Conservation (phyloP, 345 rosid species). For the Leavenworthia alabamica region DNA sequence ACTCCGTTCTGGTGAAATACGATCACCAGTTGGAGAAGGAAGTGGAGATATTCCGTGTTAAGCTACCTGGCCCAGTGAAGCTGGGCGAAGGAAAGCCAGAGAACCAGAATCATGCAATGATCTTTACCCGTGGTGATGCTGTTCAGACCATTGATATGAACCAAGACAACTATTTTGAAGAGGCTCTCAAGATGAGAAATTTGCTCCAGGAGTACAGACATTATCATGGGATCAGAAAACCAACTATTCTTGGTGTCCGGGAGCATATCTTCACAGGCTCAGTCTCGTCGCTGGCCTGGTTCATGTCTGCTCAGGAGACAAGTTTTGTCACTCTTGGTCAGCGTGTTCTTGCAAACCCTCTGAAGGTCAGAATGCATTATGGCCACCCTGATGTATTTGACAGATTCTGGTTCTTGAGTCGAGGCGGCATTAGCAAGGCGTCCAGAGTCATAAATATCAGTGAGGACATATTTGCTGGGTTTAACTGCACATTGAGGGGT, state of each 20-base stretch:
- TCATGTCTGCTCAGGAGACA: slow-evolving; percentile 87
- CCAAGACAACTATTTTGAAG: slow-evolving; percentile 88
- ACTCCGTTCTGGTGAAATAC: slow-evolving; percentile 76
- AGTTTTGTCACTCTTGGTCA: slow-evolving; percentile 90
- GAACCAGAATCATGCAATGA: slow-evolving; percentile 94
- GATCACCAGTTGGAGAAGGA: slow-evolving; percentile 64
- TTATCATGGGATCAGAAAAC: slow-evolving; percentile 67
- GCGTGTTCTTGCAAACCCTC: slow-evolving; percentile 85
- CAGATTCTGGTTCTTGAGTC: slow-evolving; percentile 79
- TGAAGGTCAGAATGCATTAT: slow-evolving; percentile 87
- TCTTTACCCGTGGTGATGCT: slow-evolving; percentile 93
- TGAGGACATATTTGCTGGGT: slow-evolving; percentile 94
- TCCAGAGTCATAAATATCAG: slow-evolving; percentile 78
- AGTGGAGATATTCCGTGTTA: slow-evolving; percentile 84
- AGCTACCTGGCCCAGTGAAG: slow-evolving; percentile 82
- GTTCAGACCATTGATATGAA: slow-evolving; percentile 95
- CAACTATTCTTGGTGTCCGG: slow-evolving; percentile 84
- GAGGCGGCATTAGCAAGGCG: slow-evolving; percentile 93
- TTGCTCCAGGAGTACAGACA: slow-evolving; percentile 72
- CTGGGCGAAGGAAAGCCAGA: slow-evolving; percentile 96
- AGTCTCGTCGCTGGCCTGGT: slow-evolving; percentile 90
- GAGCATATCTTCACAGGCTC: slow-evolving; percentile 91
- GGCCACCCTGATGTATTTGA: slow-evolving; percentile 96
- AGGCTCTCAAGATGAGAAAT: slow-evolving; percentile 91
- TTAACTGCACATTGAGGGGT: slow-evolving; percentile 80